Base-by-base conservation (phyloP, 306 rosid genomes). In the Cicer bijugum region DNA sequence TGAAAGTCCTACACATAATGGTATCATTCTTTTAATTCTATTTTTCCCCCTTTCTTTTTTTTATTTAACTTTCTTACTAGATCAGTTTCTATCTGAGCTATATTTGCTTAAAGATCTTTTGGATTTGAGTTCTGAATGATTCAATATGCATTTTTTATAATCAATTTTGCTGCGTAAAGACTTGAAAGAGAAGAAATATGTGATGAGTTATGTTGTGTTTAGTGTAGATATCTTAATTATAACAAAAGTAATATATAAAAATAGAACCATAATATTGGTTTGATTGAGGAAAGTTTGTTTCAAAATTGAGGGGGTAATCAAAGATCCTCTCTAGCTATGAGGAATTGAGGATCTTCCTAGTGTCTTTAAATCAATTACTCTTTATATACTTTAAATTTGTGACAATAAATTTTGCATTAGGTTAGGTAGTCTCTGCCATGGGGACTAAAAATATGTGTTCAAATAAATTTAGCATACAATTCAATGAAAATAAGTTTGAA, bases 1-100 rank as follows among this genome's bases (percentile, higher is more conserved):
- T 75, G 96, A 89, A 69, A 94, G 94, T 83, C 92, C 96, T 82
- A 86, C 82, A 57, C 97, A 72, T 43, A 76, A 84, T 75, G 97
- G 97, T 91, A 84, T 53, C 40, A 17, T 64, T 66, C n/a, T 52
- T 23, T 7, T 28, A 28, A 28, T 51, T 65, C 57, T 52, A 1
- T 48, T 73, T 74, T 58, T 35, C 28, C 28, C 28, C 74, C 2
- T n/a, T 59, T 45, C 37, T 1, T 50, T 73, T 50, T 73, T 60
- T 61, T 50, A 9, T 42, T 65, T 19, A 15, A 12, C 19, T 78
- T 68, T 12, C 55, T 71, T 71, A 44, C 63, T 65, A 52, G 51
- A 20, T 80, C 58, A 46, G 20, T 51, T 62, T 77, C 15, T 46
- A 12, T 79, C 45, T 56, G 4, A 80, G 15, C 33, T 23, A 14